Percentiles rank a stretch among this genome's conserved stretches.
These are phyloP conservation scores for Pseudocercospora pini-densiflorae DNA, from an alignment of 2,329 filamentous ascomycete species.

Conservation along the genomic window DNA sequence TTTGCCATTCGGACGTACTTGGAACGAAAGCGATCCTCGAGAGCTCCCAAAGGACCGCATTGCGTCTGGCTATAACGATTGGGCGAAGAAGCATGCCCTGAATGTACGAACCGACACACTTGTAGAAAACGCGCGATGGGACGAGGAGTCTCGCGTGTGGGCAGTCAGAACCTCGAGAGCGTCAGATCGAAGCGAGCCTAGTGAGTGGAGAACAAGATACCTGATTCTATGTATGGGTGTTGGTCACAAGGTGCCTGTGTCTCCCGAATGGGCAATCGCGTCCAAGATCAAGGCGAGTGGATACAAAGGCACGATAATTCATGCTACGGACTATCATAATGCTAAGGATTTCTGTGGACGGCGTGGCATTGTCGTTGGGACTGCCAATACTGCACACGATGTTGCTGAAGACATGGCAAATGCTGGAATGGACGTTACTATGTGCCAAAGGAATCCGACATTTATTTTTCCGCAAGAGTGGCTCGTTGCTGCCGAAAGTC, in stretches of 20 bases:
- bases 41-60: conserved; percentile 41
- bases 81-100: conserved; percentile 43
- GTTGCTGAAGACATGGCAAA: conserved; percentile 54
- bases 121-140: conserved; percentile 46
- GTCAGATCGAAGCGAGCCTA: neutral
- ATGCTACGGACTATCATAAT: conserved; percentile 43
- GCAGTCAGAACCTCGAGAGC: conserved; percentile 28
- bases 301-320: conserved; percentile 46
- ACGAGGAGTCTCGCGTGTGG: conserved; percentile 45
- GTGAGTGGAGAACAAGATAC: conserved; percentile 30
- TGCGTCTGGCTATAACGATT: conserved; percentile 45
- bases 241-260: conserved; percentile 34
- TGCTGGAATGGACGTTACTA: conserved; percentile 48
- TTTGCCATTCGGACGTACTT: conserved; percentile 45
- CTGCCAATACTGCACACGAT: conserved; percentile 56
- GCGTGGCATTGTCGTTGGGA: conserved; percentile 52
- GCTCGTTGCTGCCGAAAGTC: conserved; percentile 24
- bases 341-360: conserved; percentile 45
- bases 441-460: conserved; percentile 52
- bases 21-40: conserved; percentile 31
- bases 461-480: conserved; percentile 43
- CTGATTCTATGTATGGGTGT: conserved; percentile 42
- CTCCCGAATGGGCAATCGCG: conserved; percentile 30
- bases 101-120: conserved; percentile 46
- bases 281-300: conserved; percentile 42